phyloP scores from a whole-genome alignment of 257 asterid genomes.

The Sherardia arvensis region DNA sequence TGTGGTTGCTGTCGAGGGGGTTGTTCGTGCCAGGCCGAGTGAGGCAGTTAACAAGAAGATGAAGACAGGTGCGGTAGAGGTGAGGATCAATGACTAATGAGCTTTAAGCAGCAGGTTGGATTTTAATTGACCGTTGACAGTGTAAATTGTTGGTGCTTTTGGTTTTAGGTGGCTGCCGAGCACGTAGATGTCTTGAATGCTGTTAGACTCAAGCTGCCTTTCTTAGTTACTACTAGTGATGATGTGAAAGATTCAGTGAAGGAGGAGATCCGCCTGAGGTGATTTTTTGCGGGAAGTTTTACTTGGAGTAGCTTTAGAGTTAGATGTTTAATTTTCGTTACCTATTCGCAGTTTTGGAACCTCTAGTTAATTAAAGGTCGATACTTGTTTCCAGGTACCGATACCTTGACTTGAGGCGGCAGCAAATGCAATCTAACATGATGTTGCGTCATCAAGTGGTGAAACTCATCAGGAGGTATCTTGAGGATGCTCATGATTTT shows the following conservation, averaged over 20 bases:
- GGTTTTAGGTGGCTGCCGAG: slow-evolving; percentile 73
- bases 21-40: slow-evolving; percentile 67
- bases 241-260: slow-evolving; percentile 67
- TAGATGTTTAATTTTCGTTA: not conserved
- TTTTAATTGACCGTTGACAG: not conserved
- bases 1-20: slow-evolving; percentile 80
- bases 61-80: slow-evolving; percentile 94
- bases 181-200: slow-evolving; percentile 66
- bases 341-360: not conserved
- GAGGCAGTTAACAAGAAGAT: slow-evolving; percentile 77
- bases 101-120: not conserved
- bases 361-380: slow-evolving; percentile 14
- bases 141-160: slow-evolving; percentile 3
- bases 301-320: not conserved
- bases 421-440: slow-evolving; percentile 64
- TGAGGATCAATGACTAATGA: slow-evolving; percentile 7
- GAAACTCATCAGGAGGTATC: slow-evolving; percentile 79
- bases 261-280: slow-evolving; percentile 95
- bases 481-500: slow-evolving; percentile 79
- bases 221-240: slow-evolving; percentile 77
- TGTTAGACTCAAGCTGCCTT: slow-evolving; percentile 77
- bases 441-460: slow-evolving; percentile 84
- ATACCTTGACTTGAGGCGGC: slow-evolving; percentile 90
- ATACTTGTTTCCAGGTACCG: slow-evolving; percentile 49
- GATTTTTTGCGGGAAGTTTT: slow-evolving; percentile 5